Evolutionary conservation across 2,329 filamentous ascomycete species (phyloP).

Genomic region (Aspergillus jensenii): DNA sequence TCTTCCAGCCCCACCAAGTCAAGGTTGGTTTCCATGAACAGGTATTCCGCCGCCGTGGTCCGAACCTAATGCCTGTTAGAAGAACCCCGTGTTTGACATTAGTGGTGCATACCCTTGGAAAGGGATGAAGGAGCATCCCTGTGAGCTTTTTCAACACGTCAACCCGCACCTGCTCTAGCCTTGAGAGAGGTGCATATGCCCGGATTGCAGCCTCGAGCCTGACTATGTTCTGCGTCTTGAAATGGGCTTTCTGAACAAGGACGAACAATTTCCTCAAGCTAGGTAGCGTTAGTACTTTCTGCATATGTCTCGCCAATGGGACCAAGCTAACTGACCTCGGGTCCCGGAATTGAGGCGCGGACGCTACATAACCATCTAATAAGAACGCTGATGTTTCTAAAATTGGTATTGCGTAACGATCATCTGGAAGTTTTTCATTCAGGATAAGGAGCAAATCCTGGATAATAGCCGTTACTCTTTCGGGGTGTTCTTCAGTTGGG

Average conservation of each 20-base stretch:
- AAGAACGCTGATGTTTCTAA: slow-evolving; percentile 78
- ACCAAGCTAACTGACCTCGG: slow-evolving; percentile 26
- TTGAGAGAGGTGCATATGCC: slow-evolving; percentile 71
- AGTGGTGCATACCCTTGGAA: slow-evolving; percentile 64
- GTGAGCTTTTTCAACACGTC: slow-evolving; percentile 68
- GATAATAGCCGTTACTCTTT: slow-evolving; percentile 49
- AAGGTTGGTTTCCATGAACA: slow-evolving; percentile 35
- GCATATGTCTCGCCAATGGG: not conserved
- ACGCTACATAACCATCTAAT: slow-evolving; percentile 58
- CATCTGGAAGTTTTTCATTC: slow-evolving; percentile 54
- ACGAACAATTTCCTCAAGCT: slow-evolving; percentile 65
- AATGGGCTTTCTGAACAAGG: slow-evolving; percentile 73
- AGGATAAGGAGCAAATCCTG: slow-evolving; percentile 57
- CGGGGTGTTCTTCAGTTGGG: slow-evolving; percentile 28
- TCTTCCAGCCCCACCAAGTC: slow-evolving; percentile 33
- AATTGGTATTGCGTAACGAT: slow-evolving; percentile 71
- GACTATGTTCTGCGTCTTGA: slow-evolving; percentile 77
- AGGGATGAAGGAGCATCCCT: slow-evolving; percentile 76
- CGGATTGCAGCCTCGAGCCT: slow-evolving; percentile 79
- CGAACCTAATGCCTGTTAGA: slow-evolving; percentile 31
- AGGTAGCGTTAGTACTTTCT: not conserved
- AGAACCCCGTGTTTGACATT: not conserved
- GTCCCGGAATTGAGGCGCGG: slow-evolving; percentile 46
- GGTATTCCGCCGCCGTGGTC: slow-evolving; percentile 33
- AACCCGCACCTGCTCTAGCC: slow-evolving; percentile 50